Evolutionary conservation across 2,329 filamentous ascomycete genomes (phyloP), one percentile per base, ranked within the genome.

Genomic region (Fusarium algeriense): DNA sequence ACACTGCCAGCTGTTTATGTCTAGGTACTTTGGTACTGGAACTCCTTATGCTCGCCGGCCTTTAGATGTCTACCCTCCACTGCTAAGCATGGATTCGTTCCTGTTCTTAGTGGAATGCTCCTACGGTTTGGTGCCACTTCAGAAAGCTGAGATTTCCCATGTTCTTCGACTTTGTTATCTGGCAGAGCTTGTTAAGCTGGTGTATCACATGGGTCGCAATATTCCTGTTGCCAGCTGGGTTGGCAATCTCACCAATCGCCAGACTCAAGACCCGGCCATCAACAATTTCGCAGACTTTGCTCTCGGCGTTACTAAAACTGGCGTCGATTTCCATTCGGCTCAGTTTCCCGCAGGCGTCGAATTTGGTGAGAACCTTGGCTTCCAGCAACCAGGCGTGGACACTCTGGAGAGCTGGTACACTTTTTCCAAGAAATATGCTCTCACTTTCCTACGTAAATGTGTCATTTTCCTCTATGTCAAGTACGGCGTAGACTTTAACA

Each of bases 391-490:
- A 11, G 85, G 84, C 14, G 81, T 91, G 49, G 81, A 88, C 60
- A 85, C 83, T 54, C 76, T 90, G 37, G 83, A 85, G 57, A 85
- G 84, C 35, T 88, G 88, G 79, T 88, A 90, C 74, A 81, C 81
- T 12, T 89, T 91, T 73, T 87, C 93, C 28, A 89, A 91, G 69
- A 94, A 92, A 76, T 99, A 98, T 77, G 94, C 94, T 7, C 85
- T 98, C n/a, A 87, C 90, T 0, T 99, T 98, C 83, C 85, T 99
- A 41, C 92, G 96, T 65, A 99, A 99, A 83, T 87, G 88, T 11
- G 87, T 90, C 46, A 88, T 99, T 50, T 88, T 98, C 40, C 88
- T 98, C 70, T 91, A 98, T 79, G 91, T 97, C 66, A 92, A 93
- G 74, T 94, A 93, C 77, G 95, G 95, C 20, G 90, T 98, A 54